Conservation (phyloP, 31 red algal genomes). For the Endocladia muricata region DNA sequence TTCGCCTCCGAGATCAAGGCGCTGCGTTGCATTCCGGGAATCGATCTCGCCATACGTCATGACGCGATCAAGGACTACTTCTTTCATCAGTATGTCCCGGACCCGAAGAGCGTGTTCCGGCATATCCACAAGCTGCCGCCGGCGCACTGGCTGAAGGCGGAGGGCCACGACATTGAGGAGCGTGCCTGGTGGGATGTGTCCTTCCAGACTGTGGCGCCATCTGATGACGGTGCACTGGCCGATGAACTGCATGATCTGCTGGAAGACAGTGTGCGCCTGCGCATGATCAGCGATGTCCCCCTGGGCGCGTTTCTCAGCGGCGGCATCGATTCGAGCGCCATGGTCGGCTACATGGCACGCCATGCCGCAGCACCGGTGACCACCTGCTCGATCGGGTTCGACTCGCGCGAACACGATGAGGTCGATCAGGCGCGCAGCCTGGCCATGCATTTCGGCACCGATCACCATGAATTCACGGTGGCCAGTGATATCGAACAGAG, state of each 20-base stretch:
- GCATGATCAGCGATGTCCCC: conserved; percentile 68
- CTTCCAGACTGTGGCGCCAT: too few species aligned
- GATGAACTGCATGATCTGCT: neutral
- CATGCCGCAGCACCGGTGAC: neutral
- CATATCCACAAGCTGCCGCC: neutral
- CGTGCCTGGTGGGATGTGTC: conserved; percentile 9
- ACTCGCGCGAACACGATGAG: neutral
- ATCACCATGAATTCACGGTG: neutral
- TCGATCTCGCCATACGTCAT: neutral
- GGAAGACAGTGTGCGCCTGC: conserved; percentile 19
- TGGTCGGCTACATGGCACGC: neutral
- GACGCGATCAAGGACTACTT: neutral
- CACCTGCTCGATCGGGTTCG: neutral
- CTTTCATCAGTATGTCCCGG: conserved; percentile 6
- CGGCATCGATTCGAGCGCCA: conserved; percentile 18
- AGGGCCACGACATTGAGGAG: neutral
- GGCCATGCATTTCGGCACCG: neutral
- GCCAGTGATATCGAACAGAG: neutral
- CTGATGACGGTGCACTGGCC: neutral
- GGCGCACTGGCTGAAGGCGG: conserved; percentile 6
- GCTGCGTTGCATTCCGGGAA: conserved; percentile 35
- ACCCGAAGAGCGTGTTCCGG: conserved; percentile 29
- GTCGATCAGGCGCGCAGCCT: neutral
- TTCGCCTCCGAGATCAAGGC: conserved; percentile 77
- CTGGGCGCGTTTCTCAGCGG: conserved; percentile 65